A percentile compares a stretch with the other conserved stretches of the same genome.
Evolutionary conservation across 352 stramenopile genomes (phyloP).

Genomic region (Phytopythium ostracodes): DNA sequence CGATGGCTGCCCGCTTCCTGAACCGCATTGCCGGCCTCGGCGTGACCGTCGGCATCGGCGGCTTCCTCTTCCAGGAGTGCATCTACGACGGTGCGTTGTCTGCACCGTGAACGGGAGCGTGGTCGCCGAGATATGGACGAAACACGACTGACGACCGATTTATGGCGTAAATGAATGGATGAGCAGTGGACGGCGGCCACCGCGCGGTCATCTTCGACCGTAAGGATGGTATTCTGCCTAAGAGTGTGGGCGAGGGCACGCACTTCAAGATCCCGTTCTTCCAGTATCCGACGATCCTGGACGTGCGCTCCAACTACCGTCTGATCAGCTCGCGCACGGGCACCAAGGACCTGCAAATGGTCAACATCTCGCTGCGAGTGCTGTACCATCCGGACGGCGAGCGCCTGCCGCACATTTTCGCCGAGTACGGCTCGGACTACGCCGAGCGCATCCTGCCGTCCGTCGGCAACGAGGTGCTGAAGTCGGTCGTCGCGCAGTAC

Average conservation of each 20-base stretch:
- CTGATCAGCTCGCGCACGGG: slow-evolving; percentile 96
- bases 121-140: not conserved
- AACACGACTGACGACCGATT: not conserved
- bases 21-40: slow-evolving; percentile 64
- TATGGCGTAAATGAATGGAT: not conserved
- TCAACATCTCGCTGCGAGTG: slow-evolving; percentile 99
- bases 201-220: slow-evolving; percentile 99
- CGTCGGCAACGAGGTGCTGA: slow-evolving; percentile 96
- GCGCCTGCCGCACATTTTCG: slow-evolving; percentile 95
- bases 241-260: slow-evolving; percentile 96
- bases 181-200: slow-evolving; percentile 97
- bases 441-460: slow-evolving; percentile 99
- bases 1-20: slow-evolving; percentile 70
- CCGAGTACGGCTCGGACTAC: slow-evolving; percentile 97
- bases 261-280: slow-evolving; percentile 99
- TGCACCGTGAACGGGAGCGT: not conserved
- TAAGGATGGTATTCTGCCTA: slow-evolving; percentile 95
- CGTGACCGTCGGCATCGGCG: slow-evolving; percentile 56
- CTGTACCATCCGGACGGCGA: slow-evolving; percentile 92
- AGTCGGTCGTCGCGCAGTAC: slow-evolving; percentile 96
- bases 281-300: slow-evolving; percentile 97
- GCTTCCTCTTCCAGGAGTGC: slow-evolving; percentile 69
- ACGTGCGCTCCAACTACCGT: slow-evolving; percentile 96
- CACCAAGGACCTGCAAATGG: slow-evolving; percentile 99
- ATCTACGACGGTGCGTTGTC: slow-evolving; percentile 75